These are phyloP conservation scores for maize (Zea mays) DNA, from an alignment of 176 grass and related monocot species.

Conservation along the genomic window DNA sequence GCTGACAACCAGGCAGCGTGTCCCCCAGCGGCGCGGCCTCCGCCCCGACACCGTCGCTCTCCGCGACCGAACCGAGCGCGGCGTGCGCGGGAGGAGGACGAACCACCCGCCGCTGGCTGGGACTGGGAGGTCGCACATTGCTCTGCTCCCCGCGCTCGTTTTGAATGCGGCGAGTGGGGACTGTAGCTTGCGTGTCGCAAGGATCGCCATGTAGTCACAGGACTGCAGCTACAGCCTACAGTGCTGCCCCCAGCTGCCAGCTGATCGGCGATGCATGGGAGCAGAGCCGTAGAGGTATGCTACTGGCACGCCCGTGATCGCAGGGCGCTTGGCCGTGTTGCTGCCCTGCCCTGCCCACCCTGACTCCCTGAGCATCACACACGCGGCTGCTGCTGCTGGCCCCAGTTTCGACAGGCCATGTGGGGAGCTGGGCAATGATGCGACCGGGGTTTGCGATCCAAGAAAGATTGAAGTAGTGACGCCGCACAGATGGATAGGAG, in stretches of 20 bases:
- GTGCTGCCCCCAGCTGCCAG: neutral
- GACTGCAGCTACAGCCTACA: neutral
- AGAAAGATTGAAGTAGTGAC: constrained; percentile 10
- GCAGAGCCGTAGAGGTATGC: no score
- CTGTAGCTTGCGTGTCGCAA: neutral
- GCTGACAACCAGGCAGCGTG: constrained; percentile 13
- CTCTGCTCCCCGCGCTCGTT: constrained; percentile 13
- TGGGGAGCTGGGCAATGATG: constrained; percentile 11
- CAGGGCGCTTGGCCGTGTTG: neutral
- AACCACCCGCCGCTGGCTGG: neutral
- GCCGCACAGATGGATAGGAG: constrained; percentile 29
- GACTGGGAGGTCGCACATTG: constrained; percentile 20
- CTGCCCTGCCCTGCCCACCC: constrained; percentile 18
- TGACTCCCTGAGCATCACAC: no score
- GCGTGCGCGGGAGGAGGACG: neutral
- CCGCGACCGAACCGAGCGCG: neutral
- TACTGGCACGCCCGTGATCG: neutral
- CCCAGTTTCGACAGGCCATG: constrained; percentile 39
- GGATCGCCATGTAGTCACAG: neutral
- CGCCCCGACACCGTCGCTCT: constrained; percentile 49
- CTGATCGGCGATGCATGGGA: neutral
- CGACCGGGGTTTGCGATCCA: constrained; percentile 29
- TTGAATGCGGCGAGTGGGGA: neutral
- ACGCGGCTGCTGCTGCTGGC: neutral
- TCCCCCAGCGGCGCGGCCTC: constrained; percentile 28